Conservation (phyloP, 2,329 filamentous ascomycete genomes). For the Claviceps fusiformis region DNA sequence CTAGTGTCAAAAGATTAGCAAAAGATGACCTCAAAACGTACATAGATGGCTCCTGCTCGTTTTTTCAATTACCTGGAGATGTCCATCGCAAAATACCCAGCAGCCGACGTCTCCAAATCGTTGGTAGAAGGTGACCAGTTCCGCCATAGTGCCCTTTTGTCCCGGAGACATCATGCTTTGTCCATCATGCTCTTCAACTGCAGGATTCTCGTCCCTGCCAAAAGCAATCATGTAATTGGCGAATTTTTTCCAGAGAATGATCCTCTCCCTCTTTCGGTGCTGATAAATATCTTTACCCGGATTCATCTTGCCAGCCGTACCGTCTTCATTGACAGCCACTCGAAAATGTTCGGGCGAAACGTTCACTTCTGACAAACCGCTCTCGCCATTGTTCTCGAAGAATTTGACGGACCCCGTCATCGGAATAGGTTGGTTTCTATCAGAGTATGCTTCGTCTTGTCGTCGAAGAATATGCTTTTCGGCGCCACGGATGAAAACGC, state of each 20-base stretch:
- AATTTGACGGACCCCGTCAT: slow-evolving; percentile 53
- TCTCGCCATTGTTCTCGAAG: slow-evolving; percentile 56
- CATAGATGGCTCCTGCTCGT: background rate
- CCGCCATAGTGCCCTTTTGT: slow-evolving; percentile 26
- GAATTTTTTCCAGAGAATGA: slow-evolving; percentile 60
- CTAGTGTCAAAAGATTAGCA: slow-evolving; percentile 21
- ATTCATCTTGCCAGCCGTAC: slow-evolving; percentile 46
- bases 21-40: background rate
- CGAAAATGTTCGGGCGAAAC: slow-evolving; percentile 51
- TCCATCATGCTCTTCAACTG: slow-evolving; percentile 31
- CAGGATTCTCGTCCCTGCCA: slow-evolving; percentile 52
- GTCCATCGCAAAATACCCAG: slow-evolving; percentile 70
- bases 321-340: slow-evolving; percentile 39
- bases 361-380: slow-evolving; percentile 48
- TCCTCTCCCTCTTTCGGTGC: slow-evolving; percentile 50
- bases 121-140: slow-evolving; percentile 69
- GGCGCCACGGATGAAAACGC: slow-evolving; percentile 57
- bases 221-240: slow-evolving; percentile 64
- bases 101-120: slow-evolving; percentile 68
- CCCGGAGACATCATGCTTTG: slow-evolving; percentile 26
- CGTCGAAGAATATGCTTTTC: slow-evolving; percentile 55
- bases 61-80: slow-evolving; percentile 46
- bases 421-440: slow-evolving; percentile 49
- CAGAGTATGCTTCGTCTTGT: slow-evolving; percentile 39
- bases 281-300: slow-evolving; percentile 52